Evolutionary conservation across 1,284 basidiomycete genomes (phyloP), one percentile per base, ranked within the genome.

Genomic region (Fomitopsis pinicola): DNA sequence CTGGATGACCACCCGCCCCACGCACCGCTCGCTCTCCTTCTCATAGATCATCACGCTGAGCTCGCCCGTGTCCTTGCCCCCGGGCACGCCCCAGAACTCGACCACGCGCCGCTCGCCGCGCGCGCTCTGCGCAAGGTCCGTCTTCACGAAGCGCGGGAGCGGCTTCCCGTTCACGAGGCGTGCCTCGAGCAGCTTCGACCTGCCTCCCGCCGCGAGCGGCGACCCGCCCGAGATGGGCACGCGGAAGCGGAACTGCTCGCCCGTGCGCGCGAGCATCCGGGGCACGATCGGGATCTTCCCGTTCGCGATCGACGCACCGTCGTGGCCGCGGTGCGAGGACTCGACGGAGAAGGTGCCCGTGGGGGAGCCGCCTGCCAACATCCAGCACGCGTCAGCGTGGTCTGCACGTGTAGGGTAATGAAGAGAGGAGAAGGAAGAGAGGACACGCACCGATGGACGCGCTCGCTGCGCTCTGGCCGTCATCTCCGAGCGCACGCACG

Each of bases 231-330:
- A 67, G 38, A 84, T 71, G 46, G 77, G 77, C 60, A 88, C 78
- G 55, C 80, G 76, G 72, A 87, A 87, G 66, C 78, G 81, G 78
- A 89, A 89, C 61, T 75, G 78, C 68, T 89, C 86, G 28, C 84
- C 85, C 1, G 76, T 75, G 40, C 86, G 78, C 28, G 84, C 79
- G 58, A 88, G 73, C 67, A 83, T 82, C 40, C 82, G 79, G 50
- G 76, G 76, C 15, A 75, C 73, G 50, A 64, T 64, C 19, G 64
- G 40, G 42, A 59, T 45, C 57, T 58, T 40, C 42, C 54, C 45
- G 61, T 56, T 58, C 62, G 65, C 14, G 58, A 73, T 61, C 55
- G 67, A 60, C 17, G 66, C 64, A 50, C 61, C 71, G 57, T 64
- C 71, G 62, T 75, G 68, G 2, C 77, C 75, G 42, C 73, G 73